phyloP scores from a whole-genome alignment of 2,329 filamentous ascomycete species.

The Truncatella angustata region DNA sequence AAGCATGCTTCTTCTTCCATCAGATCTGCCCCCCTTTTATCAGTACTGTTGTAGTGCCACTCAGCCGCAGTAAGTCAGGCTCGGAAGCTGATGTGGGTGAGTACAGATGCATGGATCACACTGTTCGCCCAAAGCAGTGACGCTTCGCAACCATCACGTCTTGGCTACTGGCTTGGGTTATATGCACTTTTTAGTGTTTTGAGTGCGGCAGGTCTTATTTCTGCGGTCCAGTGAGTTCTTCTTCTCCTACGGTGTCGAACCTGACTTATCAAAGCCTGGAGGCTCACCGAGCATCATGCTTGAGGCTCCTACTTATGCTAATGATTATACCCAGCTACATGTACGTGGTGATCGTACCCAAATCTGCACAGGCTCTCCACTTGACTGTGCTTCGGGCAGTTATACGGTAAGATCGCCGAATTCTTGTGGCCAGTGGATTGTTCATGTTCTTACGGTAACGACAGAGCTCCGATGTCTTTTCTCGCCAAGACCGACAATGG shows the following conservation, averaged over 20 bases:
- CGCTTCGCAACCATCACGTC: slow-evolving; percentile 7
- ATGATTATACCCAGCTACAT: slow-evolving; percentile 8
- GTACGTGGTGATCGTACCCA: slow-evolving; percentile 5
- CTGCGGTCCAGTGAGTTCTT: slow-evolving; percentile 9
- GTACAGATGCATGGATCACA: slow-evolving; percentile 10
- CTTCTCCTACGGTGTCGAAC: slow-evolving; percentile 9
- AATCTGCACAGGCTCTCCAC: slow-evolving; percentile 6
- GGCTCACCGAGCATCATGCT: slow-evolving; percentile 7
- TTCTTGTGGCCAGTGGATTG: slow-evolving; percentile 9
- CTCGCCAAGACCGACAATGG: slow-evolving; percentile 16
- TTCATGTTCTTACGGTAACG: slow-evolving; percentile 8
- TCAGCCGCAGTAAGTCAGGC: slow-evolving; percentile 8
- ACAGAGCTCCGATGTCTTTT: slow-evolving; percentile 17
- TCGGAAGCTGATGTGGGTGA: slow-evolving; percentile 8
- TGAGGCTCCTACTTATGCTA: slow-evolving; percentile 8
- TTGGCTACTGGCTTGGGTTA: slow-evolving; percentile 9
- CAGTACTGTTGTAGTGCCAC: slow-evolving; percentile 8
- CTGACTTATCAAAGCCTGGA: slow-evolving; percentile 10
- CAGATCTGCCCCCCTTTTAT: slow-evolving; percentile 9
- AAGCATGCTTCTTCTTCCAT: slow-evolving; percentile 9
- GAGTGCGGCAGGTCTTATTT: slow-evolving; percentile 4
- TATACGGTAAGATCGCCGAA: slow-evolving; percentile 8
- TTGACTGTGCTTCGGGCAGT: slow-evolving; percentile 7
- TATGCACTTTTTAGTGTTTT: slow-evolving; percentile 10
- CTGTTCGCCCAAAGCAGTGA: slow-evolving; percentile 6